These are phyloP conservation scores for Fusarium caatingaense DNA, from an alignment of 2,329 filamentous ascomycete genomes.

Conservation along the genomic window DNA sequence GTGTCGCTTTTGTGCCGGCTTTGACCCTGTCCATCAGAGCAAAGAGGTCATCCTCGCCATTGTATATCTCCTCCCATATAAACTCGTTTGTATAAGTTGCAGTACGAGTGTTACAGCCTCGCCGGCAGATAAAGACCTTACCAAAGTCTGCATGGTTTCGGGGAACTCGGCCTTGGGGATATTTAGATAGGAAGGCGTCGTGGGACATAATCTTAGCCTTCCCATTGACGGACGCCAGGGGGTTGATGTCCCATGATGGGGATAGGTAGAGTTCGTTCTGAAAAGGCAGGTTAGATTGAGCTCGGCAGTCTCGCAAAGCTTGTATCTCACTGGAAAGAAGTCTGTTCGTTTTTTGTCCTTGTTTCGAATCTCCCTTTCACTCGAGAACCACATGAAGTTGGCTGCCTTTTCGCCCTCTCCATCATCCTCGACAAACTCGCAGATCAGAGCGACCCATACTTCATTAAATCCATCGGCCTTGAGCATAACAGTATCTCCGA, in stretches of 20 bases:
- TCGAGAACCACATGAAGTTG: constrained; percentile 96
- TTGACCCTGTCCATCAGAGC: constrained; percentile 75
- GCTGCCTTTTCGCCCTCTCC: constrained; percentile 76
- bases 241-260: constrained; percentile 86
- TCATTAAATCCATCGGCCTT: constrained; percentile 89
- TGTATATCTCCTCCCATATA: constrained; percentile 86
- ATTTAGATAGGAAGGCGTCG: constrained; percentile 72
- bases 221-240: constrained; percentile 89
- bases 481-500: constrained; percentile 87
- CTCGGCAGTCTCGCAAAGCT: background rate
- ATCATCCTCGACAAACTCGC: constrained; percentile 80
- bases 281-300: constrained; percentile 5
- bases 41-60: constrained; percentile 71
- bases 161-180: constrained; percentile 80
- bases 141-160: constrained; percentile 79
- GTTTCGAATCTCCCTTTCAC: constrained; percentile 87
- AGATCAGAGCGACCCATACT: constrained; percentile 92
- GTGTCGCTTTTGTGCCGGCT: constrained; percentile 76
- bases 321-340: constrained; percentile 70
- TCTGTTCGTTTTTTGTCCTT: constrained; percentile 85
- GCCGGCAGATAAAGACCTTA: constrained; percentile 89
- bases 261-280: constrained; percentile 94
- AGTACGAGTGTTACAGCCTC: constrained; percentile 89
- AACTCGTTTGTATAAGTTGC: constrained; percentile 94
- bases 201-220: constrained; percentile 84